phyloP scores from a whole-genome alignment of 2,329 filamentous ascomycete species.

The Aspergillus pseudoviridinutans region DNA sequence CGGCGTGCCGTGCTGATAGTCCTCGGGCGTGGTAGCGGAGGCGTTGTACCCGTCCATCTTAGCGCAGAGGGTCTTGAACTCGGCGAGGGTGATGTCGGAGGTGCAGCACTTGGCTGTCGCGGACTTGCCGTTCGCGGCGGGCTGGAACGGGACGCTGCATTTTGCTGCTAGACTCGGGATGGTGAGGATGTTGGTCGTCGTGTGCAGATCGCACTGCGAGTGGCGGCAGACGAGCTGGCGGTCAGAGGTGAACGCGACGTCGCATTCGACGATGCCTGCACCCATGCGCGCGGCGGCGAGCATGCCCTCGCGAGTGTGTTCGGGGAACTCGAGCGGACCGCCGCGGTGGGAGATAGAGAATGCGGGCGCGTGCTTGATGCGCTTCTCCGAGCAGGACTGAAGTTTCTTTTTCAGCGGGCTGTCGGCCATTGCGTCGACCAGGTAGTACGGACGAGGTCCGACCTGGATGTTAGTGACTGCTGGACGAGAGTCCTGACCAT shows the following conservation, averaged over 20 bases:
- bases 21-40: constrained; percentile 12
- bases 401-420: constrained; percentile 15
- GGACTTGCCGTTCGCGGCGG: constrained; percentile 4
- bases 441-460: constrained; percentile 17
- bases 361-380: constrained; percentile 8
- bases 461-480: constrained; percentile 17
- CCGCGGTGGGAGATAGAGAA: constrained; percentile 19
- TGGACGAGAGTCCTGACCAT: neutral
- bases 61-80: constrained; percentile 17
- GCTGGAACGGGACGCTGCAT: constrained; percentile 15
- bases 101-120: constrained; percentile 17
- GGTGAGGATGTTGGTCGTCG: constrained; percentile 18
- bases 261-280: constrained; percentile 16
- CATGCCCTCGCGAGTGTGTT: constrained; percentile 15
- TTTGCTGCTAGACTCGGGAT: constrained; percentile 16
- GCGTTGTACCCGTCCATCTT: constrained; percentile 19
- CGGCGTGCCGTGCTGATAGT: constrained; percentile 16
- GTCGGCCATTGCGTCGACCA: constrained; percentile 16
- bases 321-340: constrained; percentile 15
- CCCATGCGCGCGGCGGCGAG: constrained; percentile 17
- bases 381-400: constrained; percentile 13
- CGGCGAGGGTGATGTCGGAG: constrained; percentile 16
- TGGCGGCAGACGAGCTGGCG: constrained; percentile 17
- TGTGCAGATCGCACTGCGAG: constrained; percentile 20
- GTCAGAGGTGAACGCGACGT: constrained; percentile 17